These are phyloP conservation scores for Cladosporium sphaerospermum DNA, from an alignment of 2,329 filamentous ascomycete species.

Conservation along the genomic window DNA sequence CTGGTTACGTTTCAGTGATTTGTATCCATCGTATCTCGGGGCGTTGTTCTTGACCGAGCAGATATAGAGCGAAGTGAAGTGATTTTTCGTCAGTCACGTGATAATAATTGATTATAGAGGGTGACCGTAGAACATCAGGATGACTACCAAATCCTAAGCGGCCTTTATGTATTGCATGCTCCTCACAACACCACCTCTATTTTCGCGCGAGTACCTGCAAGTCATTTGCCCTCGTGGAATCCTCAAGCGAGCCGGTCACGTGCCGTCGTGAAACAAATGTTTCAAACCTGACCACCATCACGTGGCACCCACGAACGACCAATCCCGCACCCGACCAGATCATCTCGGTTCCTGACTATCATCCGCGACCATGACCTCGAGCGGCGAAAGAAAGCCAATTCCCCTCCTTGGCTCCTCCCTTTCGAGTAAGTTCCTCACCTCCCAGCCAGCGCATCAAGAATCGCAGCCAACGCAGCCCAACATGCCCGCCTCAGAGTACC, in stretches of 20 bases:
- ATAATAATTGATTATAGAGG: too few species aligned
- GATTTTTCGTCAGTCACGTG: too few species aligned
- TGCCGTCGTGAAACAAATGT: constrained; percentile 7
- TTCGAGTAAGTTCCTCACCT: not conserved
- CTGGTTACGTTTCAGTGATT: too few species aligned
- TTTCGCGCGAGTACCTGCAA: too few species aligned
- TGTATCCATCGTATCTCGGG: too few species aligned
- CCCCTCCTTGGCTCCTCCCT: not conserved
- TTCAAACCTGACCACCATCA: constrained; percentile 8
- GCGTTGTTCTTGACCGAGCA: too few species aligned
- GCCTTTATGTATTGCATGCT: too few species aligned
- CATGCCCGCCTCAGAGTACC: constrained; percentile 9
- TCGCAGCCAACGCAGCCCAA: not conserved
- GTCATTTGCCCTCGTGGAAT: not conserved
- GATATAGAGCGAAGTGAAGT: too few species aligned
- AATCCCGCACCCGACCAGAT: constrained; percentile 2
- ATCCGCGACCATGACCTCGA: not conserved
- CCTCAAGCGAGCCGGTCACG: not conserved
- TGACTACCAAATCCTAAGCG: too few species aligned
- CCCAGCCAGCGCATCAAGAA: not conserved
- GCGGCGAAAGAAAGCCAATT: too few species aligned
- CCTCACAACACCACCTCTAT: too few species aligned
- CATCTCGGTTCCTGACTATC: constrained; percentile 2
- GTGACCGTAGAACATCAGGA: too few species aligned
- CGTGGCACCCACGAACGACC: not conserved